Evolutionary conservation across 2,329 filamentous ascomycete genomes (phyloP), one percentile per base, ranked within the genome.

Genomic region (Claviceps monticola): DNA sequence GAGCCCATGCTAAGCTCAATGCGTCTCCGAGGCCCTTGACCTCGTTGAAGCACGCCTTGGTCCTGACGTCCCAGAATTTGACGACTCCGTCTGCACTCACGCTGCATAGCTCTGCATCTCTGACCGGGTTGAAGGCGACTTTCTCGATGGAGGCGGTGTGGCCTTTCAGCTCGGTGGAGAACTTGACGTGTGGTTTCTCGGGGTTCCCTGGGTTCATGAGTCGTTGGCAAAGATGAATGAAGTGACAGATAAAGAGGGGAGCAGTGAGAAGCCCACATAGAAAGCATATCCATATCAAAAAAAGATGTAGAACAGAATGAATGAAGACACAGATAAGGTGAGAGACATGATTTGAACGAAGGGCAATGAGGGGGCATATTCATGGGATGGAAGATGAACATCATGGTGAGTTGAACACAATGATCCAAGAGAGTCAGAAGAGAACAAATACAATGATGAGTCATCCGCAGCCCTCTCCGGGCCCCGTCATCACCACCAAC

Each of bases 1-100:
- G 86, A 36, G 77, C 77, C 86, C 86, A 91, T 0, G 78, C 81
- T 53, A 91, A 70, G 11, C 82, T 84, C 58, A 86, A 82, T 3
- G 85, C 80, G 56, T 81, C 78, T 7, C 81, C 83, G 46, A 83
- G 71, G 4, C 75, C 76, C 57, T 78, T 82, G 41, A 87, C 74
- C 63, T 87, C 83, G 50, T 84, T 85, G 56, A 84, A 75, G 59
- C 82, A 82, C 1, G 76, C 75, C 62, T 86, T 87, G 53, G 77
- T 84, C 59, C 86, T 74, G 13, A 89, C 84, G 61, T 91, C 86
- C 86, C 86, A 91, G 59, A 91, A 81, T 62, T 84, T 81, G 55
- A 86, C 81, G 36, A 83, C 78, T 2, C 86, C 86, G 62, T 91
- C 86, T 45, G 73, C 77, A 57, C 83, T 85, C 50, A 86, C 76